phyloP scores from a whole-genome alignment of 805 yeast genomes.

The Myxozyma lipomycoides region DNA sequence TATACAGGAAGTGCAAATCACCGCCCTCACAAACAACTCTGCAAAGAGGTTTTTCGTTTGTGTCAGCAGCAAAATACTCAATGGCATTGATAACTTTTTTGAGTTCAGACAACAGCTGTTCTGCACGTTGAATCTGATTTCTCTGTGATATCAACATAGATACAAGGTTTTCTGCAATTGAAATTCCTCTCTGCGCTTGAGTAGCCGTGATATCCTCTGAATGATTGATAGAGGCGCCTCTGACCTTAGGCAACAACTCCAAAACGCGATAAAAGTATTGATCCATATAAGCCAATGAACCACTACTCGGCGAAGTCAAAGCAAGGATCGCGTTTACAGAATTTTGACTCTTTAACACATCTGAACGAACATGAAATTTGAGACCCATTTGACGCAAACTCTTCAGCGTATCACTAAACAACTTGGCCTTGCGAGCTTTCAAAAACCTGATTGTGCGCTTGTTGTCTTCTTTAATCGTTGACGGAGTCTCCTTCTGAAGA shows the following conservation, averaged over 20 bases:
- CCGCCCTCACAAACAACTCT: too few relatives aligned
- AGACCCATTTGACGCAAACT: conserved; percentile 76
- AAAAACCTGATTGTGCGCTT: conserved; percentile 67
- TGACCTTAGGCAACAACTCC: conserved; percentile 75
- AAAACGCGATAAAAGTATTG: conserved; percentile 61
- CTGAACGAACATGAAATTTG: conserved; percentile 59
- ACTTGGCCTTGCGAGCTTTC: conserved; percentile 73
- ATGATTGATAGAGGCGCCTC: conserved; percentile 57
- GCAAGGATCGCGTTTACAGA: conserved; percentile 63
- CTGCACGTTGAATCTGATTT: not conserved
- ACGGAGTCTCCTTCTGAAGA: conserved; percentile 75
- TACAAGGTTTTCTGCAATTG: conserved; percentile 68
- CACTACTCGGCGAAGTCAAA: conserved; percentile 45
- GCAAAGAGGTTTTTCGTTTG: too few relatives aligned
- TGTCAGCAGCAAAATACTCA: not conserved
- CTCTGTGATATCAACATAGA: conserved; percentile 47
- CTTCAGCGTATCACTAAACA: conserved; percentile 70
- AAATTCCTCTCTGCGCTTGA: conserved; percentile 72
- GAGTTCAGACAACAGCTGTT: not conserved
- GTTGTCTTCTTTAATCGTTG: conserved; percentile 60
- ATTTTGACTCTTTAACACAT: conserved; percentile 58
- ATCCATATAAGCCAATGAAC: conserved; percentile 44
- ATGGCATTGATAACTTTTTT: not conserved
- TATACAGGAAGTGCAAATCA: not conserved
- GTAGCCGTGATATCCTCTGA: conserved; percentile 71